These are phyloP conservation scores for Ilyonectria mors-panacis DNA, from an alignment of 2,329 filamentous ascomycete species.

Conservation along the genomic window DNA sequence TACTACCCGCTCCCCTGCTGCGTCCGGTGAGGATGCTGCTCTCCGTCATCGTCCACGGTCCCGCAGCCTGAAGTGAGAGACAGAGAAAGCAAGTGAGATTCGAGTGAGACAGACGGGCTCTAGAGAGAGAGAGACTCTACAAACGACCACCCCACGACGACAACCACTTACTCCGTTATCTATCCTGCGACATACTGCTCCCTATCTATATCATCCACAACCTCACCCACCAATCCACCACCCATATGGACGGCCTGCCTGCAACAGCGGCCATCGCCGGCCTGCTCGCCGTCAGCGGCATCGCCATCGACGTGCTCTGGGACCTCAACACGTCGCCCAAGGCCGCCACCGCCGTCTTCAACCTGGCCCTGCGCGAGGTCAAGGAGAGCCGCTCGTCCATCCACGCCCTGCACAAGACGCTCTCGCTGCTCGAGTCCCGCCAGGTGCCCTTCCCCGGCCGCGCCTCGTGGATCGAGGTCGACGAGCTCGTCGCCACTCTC, in stretches of 20 bases:
- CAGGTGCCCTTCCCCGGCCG: slow-evolving; percentile 55
- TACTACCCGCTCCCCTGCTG: background rate
- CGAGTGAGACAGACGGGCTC: background rate
- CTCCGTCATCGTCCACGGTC: background rate
- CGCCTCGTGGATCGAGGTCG: slow-evolving; percentile 53
- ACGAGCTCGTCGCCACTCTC: slow-evolving; percentile 54
- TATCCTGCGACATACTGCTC: slow-evolving; percentile 1
- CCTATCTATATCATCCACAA: background rate
- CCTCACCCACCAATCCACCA: background rate
- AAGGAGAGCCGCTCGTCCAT: slow-evolving; percentile 57
- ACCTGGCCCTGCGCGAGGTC: slow-evolving; percentile 53
- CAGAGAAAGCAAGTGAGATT: background rate
- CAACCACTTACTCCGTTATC: background rate
- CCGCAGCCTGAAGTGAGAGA: background rate
- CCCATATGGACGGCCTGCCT: slow-evolving; percentile 46
- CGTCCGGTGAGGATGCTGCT: slow-evolving; percentile 17
- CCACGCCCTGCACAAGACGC: slow-evolving; percentile 55
- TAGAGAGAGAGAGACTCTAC: background rate
- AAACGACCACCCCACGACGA: background rate
- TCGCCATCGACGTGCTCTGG: slow-evolving; percentile 53
- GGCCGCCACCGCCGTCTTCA: slow-evolving; percentile 47
- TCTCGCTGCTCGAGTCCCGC: slow-evolving; percentile 52
- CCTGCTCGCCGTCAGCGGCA: slow-evolving; percentile 54
- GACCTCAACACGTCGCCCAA: slow-evolving; percentile 53
- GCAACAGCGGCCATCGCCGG: slow-evolving; percentile 56